Evolutionary conservation across 345 rosid species (phyloP).

Genomic region (Aquilaria sinensis): DNA sequence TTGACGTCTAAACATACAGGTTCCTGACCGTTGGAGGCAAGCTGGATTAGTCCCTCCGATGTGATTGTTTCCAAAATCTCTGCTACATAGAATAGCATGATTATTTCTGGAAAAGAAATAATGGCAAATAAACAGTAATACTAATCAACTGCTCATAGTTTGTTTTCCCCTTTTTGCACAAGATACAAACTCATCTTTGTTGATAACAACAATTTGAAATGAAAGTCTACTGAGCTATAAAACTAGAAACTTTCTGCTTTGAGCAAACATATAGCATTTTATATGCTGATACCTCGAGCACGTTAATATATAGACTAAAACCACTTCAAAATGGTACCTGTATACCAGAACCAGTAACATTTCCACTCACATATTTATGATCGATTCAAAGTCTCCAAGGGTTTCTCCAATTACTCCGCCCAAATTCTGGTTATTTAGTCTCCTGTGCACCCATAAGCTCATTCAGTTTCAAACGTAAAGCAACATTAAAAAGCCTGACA

Average conservation of each 20-base stretch:
- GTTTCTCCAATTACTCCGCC: slow-evolving; percentile 53
- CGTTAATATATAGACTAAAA: no score
- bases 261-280: no score
- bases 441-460: slow-evolving; percentile 41
- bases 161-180: neutral
- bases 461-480: neutral
- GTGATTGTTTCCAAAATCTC: slow-evolving; percentile 83
- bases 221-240: no score
- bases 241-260: no score
- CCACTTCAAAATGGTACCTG: neutral
- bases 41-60: slow-evolving; percentile 59
- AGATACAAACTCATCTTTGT: neutral
- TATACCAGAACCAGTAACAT: slow-evolving; percentile 6
- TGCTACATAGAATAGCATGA: slow-evolving; percentile 27
- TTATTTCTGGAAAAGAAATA: neutral
- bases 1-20: slow-evolving; percentile 40
- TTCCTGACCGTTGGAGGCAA: slow-evolving; percentile 61
- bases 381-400: slow-evolving; percentile 50
- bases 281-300: no score
- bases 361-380: slow-evolving; percentile 63
- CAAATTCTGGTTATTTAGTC: slow-evolving; percentile 48
- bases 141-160: neutral
- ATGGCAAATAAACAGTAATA: neutral
- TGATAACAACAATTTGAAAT: neutral
- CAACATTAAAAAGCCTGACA: neutral